A percentile compares a stretch with the other conserved stretches of the same genome.
Evolutionary conservation across 2,329 filamentous ascomycete genomes (phyloP).

Genomic region (Zasmidium angulare): DNA sequence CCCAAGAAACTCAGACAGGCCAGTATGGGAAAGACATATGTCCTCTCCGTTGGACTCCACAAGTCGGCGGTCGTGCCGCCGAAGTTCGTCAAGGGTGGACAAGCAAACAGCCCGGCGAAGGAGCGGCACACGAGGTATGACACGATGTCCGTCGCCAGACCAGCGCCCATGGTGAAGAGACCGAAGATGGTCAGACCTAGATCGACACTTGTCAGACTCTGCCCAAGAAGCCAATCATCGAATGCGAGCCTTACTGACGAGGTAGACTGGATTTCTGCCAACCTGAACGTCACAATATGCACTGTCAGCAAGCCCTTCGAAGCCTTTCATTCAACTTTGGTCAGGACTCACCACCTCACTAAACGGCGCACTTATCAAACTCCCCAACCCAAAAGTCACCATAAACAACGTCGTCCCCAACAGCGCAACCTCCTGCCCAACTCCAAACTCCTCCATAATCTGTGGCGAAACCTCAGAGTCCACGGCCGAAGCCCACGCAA

Average conservation of each 20-base stretch:
- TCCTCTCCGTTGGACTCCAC: conserved; percentile 12
- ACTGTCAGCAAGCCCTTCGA: too few species aligned
- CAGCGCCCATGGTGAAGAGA: conserved; percentile 20
- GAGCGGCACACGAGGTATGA: conserved; percentile 25
- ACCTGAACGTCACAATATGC: too few species aligned
- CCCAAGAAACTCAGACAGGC: conserved; percentile 8
- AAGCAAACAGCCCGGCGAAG: conserved; percentile 27
- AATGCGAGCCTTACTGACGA: conserved; percentile 15
- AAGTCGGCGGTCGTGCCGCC: conserved; percentile 29
- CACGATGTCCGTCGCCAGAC: conserved; percentile 21
- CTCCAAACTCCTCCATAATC: conserved; percentile 9
- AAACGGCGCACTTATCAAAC: conserved; percentile 39
- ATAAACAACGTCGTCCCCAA: conserved; percentile 42
- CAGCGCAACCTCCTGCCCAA: conserved; percentile 10
- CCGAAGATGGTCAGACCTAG: background rate
- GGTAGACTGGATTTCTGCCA: conserved; percentile 25
- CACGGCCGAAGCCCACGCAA: conserved; percentile 10
- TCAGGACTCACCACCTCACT: conserved; percentile 41
- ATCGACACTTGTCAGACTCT: too few species aligned
- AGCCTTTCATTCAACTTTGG: too few species aligned
- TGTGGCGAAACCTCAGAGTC: conserved; percentile 13
- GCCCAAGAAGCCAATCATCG: too few species aligned
- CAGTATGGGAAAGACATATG: conserved; percentile 25
- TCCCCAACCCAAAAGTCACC: conserved; percentile 41
- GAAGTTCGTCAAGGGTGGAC: conserved; percentile 25